A percentile compares a stretch with the other conserved stretches of the same genome.
phyloP scores from a whole-genome alignment of 73 alveolate genomes.

The Paramecium pentaurelia region DNA sequence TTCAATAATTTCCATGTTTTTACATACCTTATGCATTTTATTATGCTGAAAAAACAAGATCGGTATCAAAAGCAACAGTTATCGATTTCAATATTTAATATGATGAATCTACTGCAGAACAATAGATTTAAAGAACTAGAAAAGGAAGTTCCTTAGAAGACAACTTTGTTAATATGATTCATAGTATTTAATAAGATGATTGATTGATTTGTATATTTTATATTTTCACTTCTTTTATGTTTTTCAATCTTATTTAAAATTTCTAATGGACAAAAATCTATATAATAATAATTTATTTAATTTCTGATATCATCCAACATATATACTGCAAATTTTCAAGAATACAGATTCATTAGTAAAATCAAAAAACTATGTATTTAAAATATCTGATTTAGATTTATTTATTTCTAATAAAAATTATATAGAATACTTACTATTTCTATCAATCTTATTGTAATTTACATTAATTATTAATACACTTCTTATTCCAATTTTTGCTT shows the following conservation, averaged over 20 bases:
- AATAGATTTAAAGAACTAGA: not conserved
- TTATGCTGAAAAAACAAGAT: not conserved
- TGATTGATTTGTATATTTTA: not conserved
- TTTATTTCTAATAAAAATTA: not conserved
- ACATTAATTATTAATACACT: not conserved
- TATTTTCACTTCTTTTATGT: not conserved
- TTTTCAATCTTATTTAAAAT: too few species aligned
- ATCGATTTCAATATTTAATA: not conserved
- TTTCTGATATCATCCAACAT: constrained; percentile 11
- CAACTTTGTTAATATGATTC: not conserved
- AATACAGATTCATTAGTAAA: not conserved
- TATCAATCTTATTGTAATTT: not conserved
- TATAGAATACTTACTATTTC: constrained; percentile 29
- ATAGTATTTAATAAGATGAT: not conserved
- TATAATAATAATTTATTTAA: not conserved
- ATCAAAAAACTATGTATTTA: too few species aligned
- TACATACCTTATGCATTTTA: constrained; percentile 1
- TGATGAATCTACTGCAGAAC: not conserved
- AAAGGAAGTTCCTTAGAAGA: not conserved
- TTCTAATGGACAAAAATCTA: not conserved
- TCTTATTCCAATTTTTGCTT: not conserved
- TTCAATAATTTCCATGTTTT: not conserved
- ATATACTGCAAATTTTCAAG: constrained; percentile 38
- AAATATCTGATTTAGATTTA: not conserved
- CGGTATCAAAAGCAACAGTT: not conserved